phyloP scores from a whole-genome alignment of 2,329 filamentous ascomycete genomes.

The Botryotinia globosa region DNA sequence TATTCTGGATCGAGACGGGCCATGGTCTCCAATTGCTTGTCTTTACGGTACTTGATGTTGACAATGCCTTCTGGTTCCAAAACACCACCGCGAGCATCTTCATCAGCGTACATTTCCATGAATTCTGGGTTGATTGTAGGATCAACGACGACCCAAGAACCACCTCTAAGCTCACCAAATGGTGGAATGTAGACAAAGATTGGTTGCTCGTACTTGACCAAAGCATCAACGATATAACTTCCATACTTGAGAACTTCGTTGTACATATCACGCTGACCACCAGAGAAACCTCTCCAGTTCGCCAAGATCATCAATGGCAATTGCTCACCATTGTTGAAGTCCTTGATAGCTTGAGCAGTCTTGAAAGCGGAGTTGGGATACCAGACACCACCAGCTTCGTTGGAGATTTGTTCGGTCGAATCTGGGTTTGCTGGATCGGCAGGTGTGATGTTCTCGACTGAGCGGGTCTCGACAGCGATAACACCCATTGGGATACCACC shows the following conservation, averaged over 20 bases:
- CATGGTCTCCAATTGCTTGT: conserved; percentile 98
- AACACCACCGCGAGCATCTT: conserved; percentile 92
- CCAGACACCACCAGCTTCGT: conserved; percentile 98
- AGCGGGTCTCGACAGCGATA: conserved; percentile 92
- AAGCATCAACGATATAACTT: conserved; percentile 96
- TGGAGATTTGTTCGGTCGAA: conserved; percentile 91
- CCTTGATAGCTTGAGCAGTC: conserved; percentile 96
- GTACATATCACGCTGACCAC: conserved; percentile 99
- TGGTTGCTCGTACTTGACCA: conserved; percentile 98
- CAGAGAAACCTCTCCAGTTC: conserved; percentile 99
- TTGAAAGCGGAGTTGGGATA: conserved; percentile 99
- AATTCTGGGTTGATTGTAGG: conserved; percentile 93
- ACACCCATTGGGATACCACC: conserved; percentile 98
- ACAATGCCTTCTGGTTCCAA: conserved; percentile 97
- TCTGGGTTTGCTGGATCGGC: conserved; percentile 97
- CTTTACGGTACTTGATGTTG: conserved; percentile 96
- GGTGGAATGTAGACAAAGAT: conserved; percentile 99
- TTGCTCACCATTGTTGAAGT: conserved; percentile 99
- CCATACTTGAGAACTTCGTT: conserved; percentile 99
- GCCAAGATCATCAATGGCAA: conserved; percentile 97
- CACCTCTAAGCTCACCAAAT: conserved; percentile 93
- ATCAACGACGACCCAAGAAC: conserved; percentile 98
- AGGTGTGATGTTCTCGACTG: conserved; percentile 93
- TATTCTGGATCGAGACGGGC: conserved; percentile 85
- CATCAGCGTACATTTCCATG: conserved; percentile 99